phyloP scores from a whole-genome alignment of 2,329 filamentous ascomycete species.

The Penicillium psychrosexuale region DNA sequence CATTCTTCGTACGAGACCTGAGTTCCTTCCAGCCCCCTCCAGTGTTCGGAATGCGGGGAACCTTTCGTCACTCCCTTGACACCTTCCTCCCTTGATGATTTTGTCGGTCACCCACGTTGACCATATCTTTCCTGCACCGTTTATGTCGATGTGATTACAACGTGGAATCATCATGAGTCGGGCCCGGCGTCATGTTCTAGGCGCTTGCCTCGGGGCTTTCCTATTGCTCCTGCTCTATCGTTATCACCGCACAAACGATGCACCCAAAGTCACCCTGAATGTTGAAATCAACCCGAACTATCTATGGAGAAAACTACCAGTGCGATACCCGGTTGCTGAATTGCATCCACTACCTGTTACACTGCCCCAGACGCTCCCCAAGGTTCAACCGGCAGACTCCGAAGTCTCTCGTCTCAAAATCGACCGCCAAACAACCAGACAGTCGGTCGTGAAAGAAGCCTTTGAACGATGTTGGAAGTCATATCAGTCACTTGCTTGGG shows the following conservation, averaged over 20 bases:
- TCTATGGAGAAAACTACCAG: conserved; percentile 10
- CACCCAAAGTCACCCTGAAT: not conserved
- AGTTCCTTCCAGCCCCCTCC: not conserved
- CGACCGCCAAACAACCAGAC: conserved; percentile 8
- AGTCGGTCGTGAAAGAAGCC: conserved; percentile 62
- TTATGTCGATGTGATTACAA: conserved; percentile 4
- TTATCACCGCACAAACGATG: conserved; percentile 40
- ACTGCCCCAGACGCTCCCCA: not conserved
- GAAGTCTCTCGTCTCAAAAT: conserved; percentile 3
- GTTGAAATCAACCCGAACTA: not conserved
- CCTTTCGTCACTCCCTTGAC: not conserved
- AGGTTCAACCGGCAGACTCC: conserved; percentile 6
- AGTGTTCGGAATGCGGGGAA: not conserved
- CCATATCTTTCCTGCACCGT: not conserved
- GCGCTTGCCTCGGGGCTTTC: conserved; percentile 5
- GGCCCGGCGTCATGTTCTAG: conserved; percentile 12
- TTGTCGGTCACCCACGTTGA: not conserved
- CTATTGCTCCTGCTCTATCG: conserved; percentile 13
- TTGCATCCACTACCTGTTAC: not conserved
- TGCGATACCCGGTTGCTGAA: conserved; percentile 9
- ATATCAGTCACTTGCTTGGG: conserved; percentile 74
- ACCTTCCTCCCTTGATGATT: not conserved
- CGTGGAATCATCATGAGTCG: conserved; percentile 13
- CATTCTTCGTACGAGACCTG: not conserved
- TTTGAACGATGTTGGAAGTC: conserved; percentile 73